phyloP scores from a whole-genome alignment of 352 stramenopile species.

The Saprolegnia diclina region DNA sequence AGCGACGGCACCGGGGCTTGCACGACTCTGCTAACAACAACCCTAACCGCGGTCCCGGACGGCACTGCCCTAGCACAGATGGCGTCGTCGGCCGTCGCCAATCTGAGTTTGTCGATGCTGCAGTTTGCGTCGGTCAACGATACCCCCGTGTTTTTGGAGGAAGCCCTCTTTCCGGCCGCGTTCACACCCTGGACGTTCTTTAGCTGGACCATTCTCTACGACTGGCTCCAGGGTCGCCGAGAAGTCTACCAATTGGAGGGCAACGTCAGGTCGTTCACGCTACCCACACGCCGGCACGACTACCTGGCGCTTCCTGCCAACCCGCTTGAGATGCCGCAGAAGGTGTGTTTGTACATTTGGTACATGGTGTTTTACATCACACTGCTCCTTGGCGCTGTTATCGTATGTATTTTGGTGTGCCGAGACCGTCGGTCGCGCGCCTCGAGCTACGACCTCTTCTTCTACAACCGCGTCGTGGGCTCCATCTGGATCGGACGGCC shows the following conservation, averaged over 20 bases:
- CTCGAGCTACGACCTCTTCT: not conserved
- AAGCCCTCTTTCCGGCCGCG: not conserved
- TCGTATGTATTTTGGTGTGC: not conserved
- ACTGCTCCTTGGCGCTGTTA: not conserved
- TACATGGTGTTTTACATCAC: constrained; percentile 11
- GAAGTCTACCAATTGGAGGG: constrained; percentile 11
- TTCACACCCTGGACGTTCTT: not conserved
- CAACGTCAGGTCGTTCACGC: constrained; percentile 1
- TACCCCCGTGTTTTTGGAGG: not conserved
- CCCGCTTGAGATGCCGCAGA: constrained; percentile 7
- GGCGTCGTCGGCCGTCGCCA: not conserved
- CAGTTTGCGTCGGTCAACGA: constrained; percentile 3
- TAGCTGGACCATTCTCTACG: constrained; percentile 12
- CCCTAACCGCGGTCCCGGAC: not conserved
- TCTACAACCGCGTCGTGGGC: constrained; percentile 14
- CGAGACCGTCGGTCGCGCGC: not conserved
- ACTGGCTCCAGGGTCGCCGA: constrained; percentile 3
- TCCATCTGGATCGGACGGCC: constrained; percentile 15
- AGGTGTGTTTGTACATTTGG: constrained; percentile 25
- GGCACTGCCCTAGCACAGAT: not conserved
- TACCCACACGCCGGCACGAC: not conserved
- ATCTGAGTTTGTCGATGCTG: not conserved
- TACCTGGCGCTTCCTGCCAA: constrained; percentile 1
- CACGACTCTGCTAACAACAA: not conserved
- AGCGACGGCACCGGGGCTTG: not conserved